Evolutionary conservation across 2,329 filamentous ascomycete species (phyloP), one percentile per base, ranked within the genome.

Genomic region (Monosporascus sp.): DNA sequence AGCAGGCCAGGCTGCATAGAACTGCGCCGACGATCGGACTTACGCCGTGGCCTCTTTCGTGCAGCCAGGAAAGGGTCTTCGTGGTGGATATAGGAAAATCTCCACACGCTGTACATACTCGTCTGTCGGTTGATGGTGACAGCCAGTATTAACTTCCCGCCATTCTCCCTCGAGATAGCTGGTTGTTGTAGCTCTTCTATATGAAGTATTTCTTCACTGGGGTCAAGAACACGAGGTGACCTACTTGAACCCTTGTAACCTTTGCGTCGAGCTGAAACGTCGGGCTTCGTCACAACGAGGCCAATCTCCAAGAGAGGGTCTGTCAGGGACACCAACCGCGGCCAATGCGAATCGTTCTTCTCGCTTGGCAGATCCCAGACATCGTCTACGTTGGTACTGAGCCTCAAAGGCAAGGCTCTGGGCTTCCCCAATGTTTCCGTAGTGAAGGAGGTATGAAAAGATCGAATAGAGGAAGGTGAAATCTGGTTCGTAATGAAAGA

Each of bases 301-400:
- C 92, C 93, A 63, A 97, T 79, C 61, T 97, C 92, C 3, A 89
- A 81, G 53, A 97, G 75, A 2, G 93, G 93, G 65, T 96, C 90
- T 3, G 88, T 91, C 48, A 99, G 77, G 26, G 88, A 90, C 60
- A 95, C 92, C 0, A 97, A 74, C 31, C 90, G 79, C 1, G 89
- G 88, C 74, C 88, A 84, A 49, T 85, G 83, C 2, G 80, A 79
- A 58, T 81, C 79, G 27, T 72, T 74, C 40, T 76, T 75, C 41
- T 80, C 74, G 51, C 78, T 62, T 3, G 80, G 77, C 2, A 75
- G 68, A 31, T 85, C 80, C 76, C 80, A 85, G 63, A 82, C 73
- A 51, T 78, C 78, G 53, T 83, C 82, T 51, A 85, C 60, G 0
- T 80, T 82, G 20, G 76, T 76, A 47, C 74, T 77, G 16, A 79